phyloP scores from a whole-genome alignment of 2,329 filamentous ascomycete species.

The Xylaria sp. region DNA sequence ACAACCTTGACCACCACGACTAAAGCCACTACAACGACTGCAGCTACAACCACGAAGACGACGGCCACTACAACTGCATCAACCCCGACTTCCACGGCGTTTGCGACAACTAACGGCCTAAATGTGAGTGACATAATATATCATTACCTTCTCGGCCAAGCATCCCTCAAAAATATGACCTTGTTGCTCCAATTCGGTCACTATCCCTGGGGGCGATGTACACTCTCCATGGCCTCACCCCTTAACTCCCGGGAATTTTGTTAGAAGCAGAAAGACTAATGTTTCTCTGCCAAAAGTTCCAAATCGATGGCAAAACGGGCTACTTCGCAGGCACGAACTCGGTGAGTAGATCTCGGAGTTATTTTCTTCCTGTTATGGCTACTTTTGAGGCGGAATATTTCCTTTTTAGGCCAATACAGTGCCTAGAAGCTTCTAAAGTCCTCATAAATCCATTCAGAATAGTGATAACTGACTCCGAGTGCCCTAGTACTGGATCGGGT shows the following conservation, averaged over 20 bases:
- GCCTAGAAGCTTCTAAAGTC: too few relatives aligned
- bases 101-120: constrained; percentile 31
- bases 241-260: not conserved
- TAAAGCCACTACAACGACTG: constrained; percentile 14
- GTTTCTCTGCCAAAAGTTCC: constrained; percentile 43
- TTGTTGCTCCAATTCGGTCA: not conserved
- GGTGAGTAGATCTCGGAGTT: too few relatives aligned
- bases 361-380: too few relatives aligned
- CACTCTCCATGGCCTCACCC: constrained; percentile 32
- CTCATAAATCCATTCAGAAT: too few relatives aligned
- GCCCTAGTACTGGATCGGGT: constrained; percentile 65
- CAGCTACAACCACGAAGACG: constrained; percentile 9
- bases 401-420: too few relatives aligned
- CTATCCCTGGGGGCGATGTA: constrained; percentile 31
- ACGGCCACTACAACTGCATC: constrained; percentile 15
- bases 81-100: constrained; percentile 18
- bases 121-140: constrained; percentile 16
- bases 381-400: too few relatives aligned
- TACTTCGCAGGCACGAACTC: constrained; percentile 65
- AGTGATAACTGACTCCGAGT: too few relatives aligned
- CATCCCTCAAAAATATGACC: not conserved
- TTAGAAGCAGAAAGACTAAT: not conserved
- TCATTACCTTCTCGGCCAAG: not conserved
- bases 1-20: constrained; percentile 38
- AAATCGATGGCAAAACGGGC: constrained; percentile 56